These are phyloP conservation scores for Plasmodium gaboni DNA, from an alignment of 169 alveolate species.

Conservation along the genomic window DNA sequence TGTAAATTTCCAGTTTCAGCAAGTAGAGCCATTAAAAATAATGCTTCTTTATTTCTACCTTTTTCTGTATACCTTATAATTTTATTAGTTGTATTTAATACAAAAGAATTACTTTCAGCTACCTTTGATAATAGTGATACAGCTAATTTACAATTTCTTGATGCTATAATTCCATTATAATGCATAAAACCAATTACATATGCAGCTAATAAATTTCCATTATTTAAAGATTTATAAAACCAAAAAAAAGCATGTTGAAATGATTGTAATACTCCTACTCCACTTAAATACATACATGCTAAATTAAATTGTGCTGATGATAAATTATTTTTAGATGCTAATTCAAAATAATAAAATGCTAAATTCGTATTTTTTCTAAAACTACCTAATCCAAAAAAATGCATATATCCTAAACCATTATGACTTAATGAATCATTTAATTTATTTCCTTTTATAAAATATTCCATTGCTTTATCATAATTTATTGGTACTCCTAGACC, in stretches of 20 bases:
- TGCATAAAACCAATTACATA: constrained; percentile 57
- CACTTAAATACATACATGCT: constrained; percentile 65
- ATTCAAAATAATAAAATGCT: constrained; percentile 71
- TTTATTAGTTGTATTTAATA: constrained; percentile 49
- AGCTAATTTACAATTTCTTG: constrained; percentile 58
- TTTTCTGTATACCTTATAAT: constrained; percentile 66
- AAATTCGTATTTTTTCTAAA: constrained; percentile 35
- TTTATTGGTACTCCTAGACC: constrained; percentile 59
- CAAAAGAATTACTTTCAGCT: constrained; percentile 50
- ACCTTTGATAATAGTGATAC: constrained; percentile 54
- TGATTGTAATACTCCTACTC: constrained; percentile 53
- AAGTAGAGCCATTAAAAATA: constrained; percentile 55
- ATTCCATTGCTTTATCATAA: constrained; percentile 38
- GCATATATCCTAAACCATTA: constrained; percentile 73
- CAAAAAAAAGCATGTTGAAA: constrained; percentile 61
- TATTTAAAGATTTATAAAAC: constrained; percentile 59
- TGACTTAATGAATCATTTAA: constrained; percentile 64
- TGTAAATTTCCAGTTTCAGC: constrained; percentile 74
- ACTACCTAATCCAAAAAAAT: constrained; percentile 59
- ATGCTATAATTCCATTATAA: constrained; percentile 56
- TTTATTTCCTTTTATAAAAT: constrained; percentile 63
- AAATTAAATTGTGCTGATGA: constrained; percentile 68
- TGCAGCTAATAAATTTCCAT: constrained; percentile 69
- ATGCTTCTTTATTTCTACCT: constrained; percentile 64
- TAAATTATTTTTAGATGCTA: constrained; percentile 47